Base-by-base conservation (phyloP, 2,329 filamentous ascomycete genomes). In the Neofusicoccum ribis region DNA sequence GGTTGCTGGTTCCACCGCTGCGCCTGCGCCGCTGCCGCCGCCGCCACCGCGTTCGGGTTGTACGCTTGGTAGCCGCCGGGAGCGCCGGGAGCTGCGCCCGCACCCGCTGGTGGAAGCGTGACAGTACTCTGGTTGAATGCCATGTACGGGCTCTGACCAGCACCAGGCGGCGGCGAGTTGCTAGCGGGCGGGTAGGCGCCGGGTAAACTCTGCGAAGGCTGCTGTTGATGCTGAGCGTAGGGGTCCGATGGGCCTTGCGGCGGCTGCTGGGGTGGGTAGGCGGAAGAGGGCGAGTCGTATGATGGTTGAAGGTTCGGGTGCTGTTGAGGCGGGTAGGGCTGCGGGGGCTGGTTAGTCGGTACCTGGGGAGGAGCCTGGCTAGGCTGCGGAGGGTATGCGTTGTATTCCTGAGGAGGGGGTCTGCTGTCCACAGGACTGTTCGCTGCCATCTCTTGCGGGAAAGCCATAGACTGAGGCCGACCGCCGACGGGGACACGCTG, bases 391-490 rank as follows among this genome's bases (percentile, higher is more conserved):
- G 70, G 70, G 37, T 65, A 68, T 1, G 69, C 72, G 68, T 7
- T 17, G 34, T 66, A 62, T 27, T 44, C 61, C 61, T 68, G 71
- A 79, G 17, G 77, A 78, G 49, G 51, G 76, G 37, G 77, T 12
- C 80, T 72, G 66, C 77, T 78, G 67, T 83, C 81, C 3, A 81
- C 69, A 1, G 82, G 82, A 31, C 79, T 77, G 11, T 77, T 74
- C 4, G 80, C 81, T 17, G 80, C 77, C 17, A 84, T 73, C 70
- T 84, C 82, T 66, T 83, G 81, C 5, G 82, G 81, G 51, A 65
- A 69, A 11, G 71, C 76, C 52, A 73, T 78, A 61, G 76, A 78
- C 54, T 76, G 76, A 3, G 76, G 75, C 20, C 77, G 72, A 12
- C 70, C 73, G 17, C 74, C 72, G 2, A 76, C 70, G 41, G 73